phyloP scores from a whole-genome alignment of 345 rosid genomes.

The Eucalyptus dawsonii region DNA sequence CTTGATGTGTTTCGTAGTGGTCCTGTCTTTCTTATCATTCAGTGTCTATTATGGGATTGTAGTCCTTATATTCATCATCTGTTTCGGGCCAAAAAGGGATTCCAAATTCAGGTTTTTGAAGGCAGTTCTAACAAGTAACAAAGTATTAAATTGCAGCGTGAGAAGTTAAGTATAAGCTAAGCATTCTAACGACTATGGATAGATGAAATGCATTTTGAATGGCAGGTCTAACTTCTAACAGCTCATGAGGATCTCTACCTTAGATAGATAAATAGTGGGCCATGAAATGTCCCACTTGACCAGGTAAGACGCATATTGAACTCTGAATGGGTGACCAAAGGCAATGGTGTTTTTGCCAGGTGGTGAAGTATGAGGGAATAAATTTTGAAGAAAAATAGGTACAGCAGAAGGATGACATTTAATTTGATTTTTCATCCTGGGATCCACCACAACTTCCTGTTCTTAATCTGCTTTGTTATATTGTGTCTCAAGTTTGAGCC shows the following conservation, averaged over 20 bases:
- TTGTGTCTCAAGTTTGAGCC: no score
- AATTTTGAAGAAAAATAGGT: not conserved
- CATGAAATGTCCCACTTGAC: not conserved
- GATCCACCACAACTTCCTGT: not conserved
- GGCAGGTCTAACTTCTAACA: not conserved
- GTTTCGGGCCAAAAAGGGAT: no score
- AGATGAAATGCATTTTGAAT: not conserved
- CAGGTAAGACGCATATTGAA: not conserved
- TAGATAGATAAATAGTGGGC: not conserved
- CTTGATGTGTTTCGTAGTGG: no score
- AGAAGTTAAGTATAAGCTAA: no score
- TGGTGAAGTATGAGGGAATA: not conserved
- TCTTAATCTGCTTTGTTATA: no score
- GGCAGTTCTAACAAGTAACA: no score
- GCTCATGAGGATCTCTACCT: not conserved
- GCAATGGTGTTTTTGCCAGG: not conserved
- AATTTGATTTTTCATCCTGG: not conserved
- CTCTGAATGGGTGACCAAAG: not conserved
- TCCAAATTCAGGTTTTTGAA: no score
- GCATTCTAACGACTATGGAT: not conserved
- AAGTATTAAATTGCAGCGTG: no score
- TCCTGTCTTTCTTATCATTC: no score
- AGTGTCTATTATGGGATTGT: no score
- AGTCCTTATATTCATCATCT: no score
- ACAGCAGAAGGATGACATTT: not conserved